Base-by-base conservation (phyloP, 257 asterid species). In the Verbascum thapsus region DNA sequence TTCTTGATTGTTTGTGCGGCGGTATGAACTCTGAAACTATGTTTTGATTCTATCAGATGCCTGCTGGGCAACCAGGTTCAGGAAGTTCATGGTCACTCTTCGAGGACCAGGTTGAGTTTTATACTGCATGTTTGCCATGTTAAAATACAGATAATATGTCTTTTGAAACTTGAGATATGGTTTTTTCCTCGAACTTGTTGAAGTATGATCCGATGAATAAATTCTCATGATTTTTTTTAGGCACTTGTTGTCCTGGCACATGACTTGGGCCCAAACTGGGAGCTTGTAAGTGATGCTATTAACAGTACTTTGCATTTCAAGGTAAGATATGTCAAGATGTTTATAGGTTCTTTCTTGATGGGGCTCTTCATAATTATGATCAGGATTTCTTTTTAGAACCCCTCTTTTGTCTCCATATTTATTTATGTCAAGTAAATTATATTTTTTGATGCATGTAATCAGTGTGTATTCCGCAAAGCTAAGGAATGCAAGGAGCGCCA, bases 241-340 rank as follows among this genome's bases (percentile, higher is more conserved):
- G 97, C 99, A 15, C 96, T 94, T 58, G 91, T 87, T 71, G 99
- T 94, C 73, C 81, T 94, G 70, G 99, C 81, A 66, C 99, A 94
- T 78, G 99, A 94, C 75, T 78, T 90, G 63, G 99, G 99, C 59
- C 95, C 95, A 43, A 90, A 94, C 66, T 94, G 99, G 99, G 97
- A 90, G 87, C 96, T 94, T 45, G 89, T 94, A 30, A 82, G 95
- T 76, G 99, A 94, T 76, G 97, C 95, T 68, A 74, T 94, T 67
- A 94, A 90, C 84, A 82, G 88, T 67, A 76, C 96, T 37, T 69
- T 87, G 84, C 95, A 75, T 51, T 92, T 94, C 81, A 90, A 94
- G 98, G 99, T 94, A 73, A 55, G 80, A 22, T 48, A 34, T 53
- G 38, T 52, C 35, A n/a, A 48, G 41, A 5, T 26, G n/a, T 38